These are phyloP conservation scores for Dioscorea dumetorum DNA, from an alignment of 106 monocot species.

Conservation along the genomic window DNA sequence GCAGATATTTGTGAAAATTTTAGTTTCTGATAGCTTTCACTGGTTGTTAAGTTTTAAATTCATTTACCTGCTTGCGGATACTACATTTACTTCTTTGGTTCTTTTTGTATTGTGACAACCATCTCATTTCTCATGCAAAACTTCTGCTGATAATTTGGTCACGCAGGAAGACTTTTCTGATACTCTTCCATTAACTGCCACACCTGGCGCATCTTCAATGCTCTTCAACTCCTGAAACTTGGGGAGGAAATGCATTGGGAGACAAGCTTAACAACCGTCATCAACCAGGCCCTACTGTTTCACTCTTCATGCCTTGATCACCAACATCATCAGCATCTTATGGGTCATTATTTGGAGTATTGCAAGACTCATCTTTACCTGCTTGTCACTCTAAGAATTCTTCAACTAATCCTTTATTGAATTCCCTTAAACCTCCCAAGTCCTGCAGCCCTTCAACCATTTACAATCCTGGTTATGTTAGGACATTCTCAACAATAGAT, in stretches of 20 bases:
- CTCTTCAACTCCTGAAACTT: constrained; percentile 51
- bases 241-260: constrained; percentile 43
- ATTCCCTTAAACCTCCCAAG: constrained; percentile 29
- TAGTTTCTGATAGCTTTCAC: too few relatives aligned
- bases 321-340: constrained; percentile 6
- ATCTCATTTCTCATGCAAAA: too few relatives aligned
- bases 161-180: too few relatives aligned
- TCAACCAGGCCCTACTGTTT: constrained; percentile 23
- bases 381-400: constrained; percentile 19
- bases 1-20: too few relatives aligned
- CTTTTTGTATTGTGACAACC: too few relatives aligned
- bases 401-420: constrained; percentile 26
- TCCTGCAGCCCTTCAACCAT: constrained; percentile 21
- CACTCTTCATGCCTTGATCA: constrained; percentile 32
- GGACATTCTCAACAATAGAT: constrained; percentile 18
- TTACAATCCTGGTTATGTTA: constrained; percentile 22
- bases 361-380: constrained; percentile 51
- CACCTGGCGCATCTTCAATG: too few relatives aligned
- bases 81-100: too few relatives aligned
- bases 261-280: constrained; percentile 31
- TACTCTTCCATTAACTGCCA: too few relatives aligned
- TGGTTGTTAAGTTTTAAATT: too few relatives aligned
- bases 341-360: constrained; percentile 29
- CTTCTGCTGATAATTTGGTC: too few relatives aligned
- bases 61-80: too few relatives aligned